Evolutionary conservation across 192 early-diverging fungal genomes (phyloP).

Genomic region (Coemansia reversa): DNA sequence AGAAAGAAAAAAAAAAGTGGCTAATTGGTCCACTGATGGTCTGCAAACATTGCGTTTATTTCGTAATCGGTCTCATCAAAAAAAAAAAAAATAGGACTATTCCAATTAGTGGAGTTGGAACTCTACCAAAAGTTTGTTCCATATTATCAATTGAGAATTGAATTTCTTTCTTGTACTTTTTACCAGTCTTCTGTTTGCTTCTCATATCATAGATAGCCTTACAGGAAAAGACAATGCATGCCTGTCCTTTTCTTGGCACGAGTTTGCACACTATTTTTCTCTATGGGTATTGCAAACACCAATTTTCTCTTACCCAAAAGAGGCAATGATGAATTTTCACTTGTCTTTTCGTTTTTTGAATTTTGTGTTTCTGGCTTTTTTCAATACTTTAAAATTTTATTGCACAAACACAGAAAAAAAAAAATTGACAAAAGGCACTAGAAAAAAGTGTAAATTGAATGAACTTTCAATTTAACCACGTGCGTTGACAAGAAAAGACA

Average conservation of each 20-base stretch:
- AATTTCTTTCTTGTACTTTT: neutral
- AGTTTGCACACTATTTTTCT: neutral
- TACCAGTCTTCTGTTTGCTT: neutral
- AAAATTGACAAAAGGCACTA: no score
- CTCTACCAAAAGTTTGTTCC: neutral
- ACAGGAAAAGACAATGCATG: neutral
- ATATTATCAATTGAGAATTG: neutral
- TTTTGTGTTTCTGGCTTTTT: no score
- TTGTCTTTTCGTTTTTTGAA: no score
- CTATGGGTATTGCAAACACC: neutral
- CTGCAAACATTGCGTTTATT: neutral
- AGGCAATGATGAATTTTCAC: no score
- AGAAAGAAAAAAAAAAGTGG: neutral
- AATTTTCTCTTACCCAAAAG: no score
- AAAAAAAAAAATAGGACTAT: neutral
- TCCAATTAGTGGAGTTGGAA: neutral
- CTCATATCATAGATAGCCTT: neutral
- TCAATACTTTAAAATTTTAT: no score
- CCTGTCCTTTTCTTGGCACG: neutral
- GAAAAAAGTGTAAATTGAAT: no score
- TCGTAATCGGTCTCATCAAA: neutral
- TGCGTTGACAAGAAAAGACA: no score
- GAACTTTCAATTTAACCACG: no score
- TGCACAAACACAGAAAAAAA: no score
- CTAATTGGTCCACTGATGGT: neutral